Percentiles rank a stretch among this genome's conserved stretches.
Evolutionary conservation across 75 land plant genomes (phyloP).

Genomic region (Adiantum capillusveneris): DNA sequence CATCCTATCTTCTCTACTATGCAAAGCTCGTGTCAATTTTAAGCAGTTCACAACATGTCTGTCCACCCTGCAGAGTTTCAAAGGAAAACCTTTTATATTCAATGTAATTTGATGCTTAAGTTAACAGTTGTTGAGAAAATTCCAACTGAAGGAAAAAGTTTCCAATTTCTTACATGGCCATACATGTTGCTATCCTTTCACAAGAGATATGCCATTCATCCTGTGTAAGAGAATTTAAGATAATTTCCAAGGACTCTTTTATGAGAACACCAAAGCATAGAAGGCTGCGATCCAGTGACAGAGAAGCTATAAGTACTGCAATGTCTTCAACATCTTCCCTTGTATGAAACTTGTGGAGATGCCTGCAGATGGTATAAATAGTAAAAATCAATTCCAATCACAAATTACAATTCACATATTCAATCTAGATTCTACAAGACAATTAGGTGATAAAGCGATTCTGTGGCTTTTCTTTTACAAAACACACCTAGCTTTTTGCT

Average conservation of each 20-base stretch:
- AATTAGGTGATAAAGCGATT: too few species aligned
- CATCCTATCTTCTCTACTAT: slow-evolving; percentile 1
- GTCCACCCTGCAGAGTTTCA: not conserved
- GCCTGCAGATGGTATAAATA: too few species aligned
- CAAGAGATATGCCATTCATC: not conserved
- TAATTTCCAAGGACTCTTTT: not conserved
- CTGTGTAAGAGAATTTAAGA: not conserved
- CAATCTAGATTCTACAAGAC: too few species aligned
- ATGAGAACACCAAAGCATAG: not conserved
- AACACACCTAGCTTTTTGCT: too few species aligned
- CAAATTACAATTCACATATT: too few species aligned
- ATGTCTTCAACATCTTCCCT: not conserved
- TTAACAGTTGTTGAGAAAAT: too few species aligned
- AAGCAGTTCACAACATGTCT: not conserved
- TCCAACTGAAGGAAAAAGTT: not conserved
- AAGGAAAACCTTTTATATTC: too few species aligned
- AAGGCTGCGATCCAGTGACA: not conserved
- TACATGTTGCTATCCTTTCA: not conserved
- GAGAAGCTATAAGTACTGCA: not conserved
- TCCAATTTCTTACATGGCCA: not conserved
- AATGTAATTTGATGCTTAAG: too few species aligned
- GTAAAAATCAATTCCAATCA: too few species aligned
- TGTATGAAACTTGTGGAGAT: not conserved
- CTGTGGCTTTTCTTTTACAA: too few species aligned
- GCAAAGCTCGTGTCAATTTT: not conserved